Evolutionary conservation across 768 basidiomycete genomes (phyloP).

Genomic region (Boletus rubropictus): DNA sequence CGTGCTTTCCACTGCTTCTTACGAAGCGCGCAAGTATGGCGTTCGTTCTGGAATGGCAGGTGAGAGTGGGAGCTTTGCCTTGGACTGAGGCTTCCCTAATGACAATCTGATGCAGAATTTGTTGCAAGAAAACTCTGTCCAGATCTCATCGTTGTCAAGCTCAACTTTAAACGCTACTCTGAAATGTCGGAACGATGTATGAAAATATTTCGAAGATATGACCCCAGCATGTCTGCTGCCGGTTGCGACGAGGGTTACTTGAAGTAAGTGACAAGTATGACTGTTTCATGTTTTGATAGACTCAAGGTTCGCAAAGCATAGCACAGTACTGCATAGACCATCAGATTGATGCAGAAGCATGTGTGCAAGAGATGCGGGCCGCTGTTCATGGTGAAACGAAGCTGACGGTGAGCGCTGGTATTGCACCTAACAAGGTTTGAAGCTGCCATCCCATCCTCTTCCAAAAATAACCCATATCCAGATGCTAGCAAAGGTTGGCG

Average conservation of each 20-base stretch:
- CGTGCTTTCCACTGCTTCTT: conserved; percentile 84
- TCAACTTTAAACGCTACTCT: conserved; percentile 54
- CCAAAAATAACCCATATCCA: conserved; percentile 26
- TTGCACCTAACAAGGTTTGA: conserved; percentile 88
- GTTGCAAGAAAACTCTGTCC: conserved; percentile 94
- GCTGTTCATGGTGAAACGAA: conserved; percentile 72
- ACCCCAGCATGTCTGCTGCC: conserved; percentile 67
- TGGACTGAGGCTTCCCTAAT: neutral
- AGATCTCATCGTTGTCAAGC: conserved; percentile 64
- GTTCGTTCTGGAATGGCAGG: conserved; percentile 96
- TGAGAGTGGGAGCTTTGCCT: conserved; percentile 26
- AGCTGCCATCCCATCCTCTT: conserved; percentile 13
- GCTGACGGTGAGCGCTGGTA: conserved; percentile 90
- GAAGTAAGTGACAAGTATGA: conserved; percentile 49
- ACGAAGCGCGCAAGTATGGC: conserved; percentile 86
- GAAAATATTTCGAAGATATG: conserved; percentile 60
- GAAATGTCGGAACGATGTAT: conserved; percentile 74
- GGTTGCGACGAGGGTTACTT: conserved; percentile 90
- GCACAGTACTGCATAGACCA: conserved; percentile 76
- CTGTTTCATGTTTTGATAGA: neutral
- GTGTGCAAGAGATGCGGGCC: conserved; percentile 72
- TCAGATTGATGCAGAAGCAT: conserved; percentile 58
- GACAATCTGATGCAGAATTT: conserved; percentile 48
- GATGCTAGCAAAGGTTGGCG: conserved; percentile 92
- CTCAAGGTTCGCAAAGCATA: conserved; percentile 46